phyloP scores from a whole-genome alignment of 1,139 yeast species.

The Blastobotrys indianensis region DNA sequence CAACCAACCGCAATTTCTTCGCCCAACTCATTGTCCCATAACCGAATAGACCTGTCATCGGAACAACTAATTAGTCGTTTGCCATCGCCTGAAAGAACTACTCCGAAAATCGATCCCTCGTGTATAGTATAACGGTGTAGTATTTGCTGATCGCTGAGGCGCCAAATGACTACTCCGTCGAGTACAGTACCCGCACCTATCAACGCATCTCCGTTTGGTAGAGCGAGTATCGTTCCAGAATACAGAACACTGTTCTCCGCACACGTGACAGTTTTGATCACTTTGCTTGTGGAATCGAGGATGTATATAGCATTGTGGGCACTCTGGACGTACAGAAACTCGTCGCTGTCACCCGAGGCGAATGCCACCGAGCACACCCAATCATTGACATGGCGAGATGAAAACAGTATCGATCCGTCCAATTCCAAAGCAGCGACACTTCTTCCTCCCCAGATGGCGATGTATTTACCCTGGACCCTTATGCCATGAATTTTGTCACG shows the following conservation, averaged over 20 bases:
- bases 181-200: constrained; percentile 91
- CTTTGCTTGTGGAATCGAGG: constrained; percentile 34
- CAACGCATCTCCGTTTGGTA: constrained; percentile 39
- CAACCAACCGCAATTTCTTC: constrained; percentile 69
- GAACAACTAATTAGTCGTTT: constrained; percentile 70
- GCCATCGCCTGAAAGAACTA: constrained; percentile 55
- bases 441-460: constrained; percentile 67
- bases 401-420: constrained; percentile 27
- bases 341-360: constrained; percentile 34
- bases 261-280: constrained; percentile 45
- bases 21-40: constrained; percentile 60
- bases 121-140: constrained; percentile 61
- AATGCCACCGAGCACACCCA: constrained; percentile 70
- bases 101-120: constrained; percentile 88
- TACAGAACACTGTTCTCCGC: constrained; percentile 79
- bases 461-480: constrained; percentile 32
- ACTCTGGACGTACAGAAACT: constrained; percentile 47
- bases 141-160: constrained; percentile 36
- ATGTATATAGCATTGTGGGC: constrained; percentile 72
- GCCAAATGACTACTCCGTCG: constrained; percentile 81
- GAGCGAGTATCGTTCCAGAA: constrained; percentile 66
- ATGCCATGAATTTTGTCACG: constrained; percentile 81
- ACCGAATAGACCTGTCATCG: constrained; percentile 81
- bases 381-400: constrained; percentile 50
- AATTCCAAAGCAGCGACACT: constrained; percentile 49